phyloP scores from a whole-genome alignment of 306 rosid species.

The Vigna trinervia region DNA sequence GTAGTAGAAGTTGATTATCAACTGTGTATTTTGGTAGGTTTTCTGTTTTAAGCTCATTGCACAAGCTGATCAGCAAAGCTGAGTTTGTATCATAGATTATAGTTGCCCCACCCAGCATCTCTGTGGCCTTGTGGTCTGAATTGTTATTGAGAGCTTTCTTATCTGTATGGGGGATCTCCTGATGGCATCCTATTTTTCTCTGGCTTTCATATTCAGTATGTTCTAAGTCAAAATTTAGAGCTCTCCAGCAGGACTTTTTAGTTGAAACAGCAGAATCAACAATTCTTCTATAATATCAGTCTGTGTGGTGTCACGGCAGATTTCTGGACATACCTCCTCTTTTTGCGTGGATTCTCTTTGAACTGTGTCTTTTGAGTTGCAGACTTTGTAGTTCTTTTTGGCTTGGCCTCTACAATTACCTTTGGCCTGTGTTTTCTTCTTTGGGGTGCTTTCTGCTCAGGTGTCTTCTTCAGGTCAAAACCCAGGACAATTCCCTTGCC shows the following conservation, averaged over 20 bases:
- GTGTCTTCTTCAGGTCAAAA: constrained; percentile 78
- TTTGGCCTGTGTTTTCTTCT: constrained; percentile 92
- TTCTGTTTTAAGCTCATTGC: constrained; percentile 45
- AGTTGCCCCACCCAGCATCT: constrained; percentile 43
- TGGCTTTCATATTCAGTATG: constrained; percentile 48
- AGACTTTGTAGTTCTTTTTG: constrained; percentile 61
- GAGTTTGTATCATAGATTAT: constrained; percentile 41
- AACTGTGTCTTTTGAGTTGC: constrained; percentile 48
- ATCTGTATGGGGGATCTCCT: constrained; percentile 50
- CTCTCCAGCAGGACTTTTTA: constrained; percentile 66
- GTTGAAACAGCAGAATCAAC: constrained; percentile 39
- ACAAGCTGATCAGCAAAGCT: constrained; percentile 39
- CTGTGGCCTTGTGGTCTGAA: constrained; percentile 44
- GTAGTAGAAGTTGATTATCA: constrained; percentile 41
- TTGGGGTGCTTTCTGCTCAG: constrained; percentile 69
- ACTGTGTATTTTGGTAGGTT: constrained; percentile 44
- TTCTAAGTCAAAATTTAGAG: constrained; percentile 68
- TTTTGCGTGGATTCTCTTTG: constrained; percentile 54
- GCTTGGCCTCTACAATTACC: constrained; percentile 75
- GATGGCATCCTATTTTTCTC: constrained; percentile 46
- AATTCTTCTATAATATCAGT: constrained; percentile 45
- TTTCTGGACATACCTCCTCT: constrained; percentile 66
- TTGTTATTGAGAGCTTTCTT: constrained; percentile 37
- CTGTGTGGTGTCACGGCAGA: constrained; percentile 55
- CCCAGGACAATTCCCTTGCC: constrained; percentile 50